A percentile compares a stretch with the other conserved stretches of the same genome.
phyloP scores from a whole-genome alignment of 768 basidiomycete species.

The Mycena chlorophos region DNA sequence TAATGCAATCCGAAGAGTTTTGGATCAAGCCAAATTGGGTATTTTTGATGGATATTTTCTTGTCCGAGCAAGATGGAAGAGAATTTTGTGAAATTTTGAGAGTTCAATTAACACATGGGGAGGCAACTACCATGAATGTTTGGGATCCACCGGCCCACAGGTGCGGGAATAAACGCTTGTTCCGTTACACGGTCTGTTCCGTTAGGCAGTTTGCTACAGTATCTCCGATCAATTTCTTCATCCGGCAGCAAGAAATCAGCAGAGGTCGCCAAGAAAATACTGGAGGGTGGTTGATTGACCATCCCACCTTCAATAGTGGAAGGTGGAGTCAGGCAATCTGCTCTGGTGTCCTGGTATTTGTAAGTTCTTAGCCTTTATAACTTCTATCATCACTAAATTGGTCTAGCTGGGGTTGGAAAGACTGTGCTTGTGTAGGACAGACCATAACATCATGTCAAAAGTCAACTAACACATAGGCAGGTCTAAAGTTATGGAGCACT shows the following conservation, averaged over 20 bases:
- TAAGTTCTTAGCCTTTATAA: slow-evolving; percentile 1
- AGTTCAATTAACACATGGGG: too few species aligned
- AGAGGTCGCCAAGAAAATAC: slow-evolving; percentile 1
- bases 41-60: too few species aligned
- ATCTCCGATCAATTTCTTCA: slow-evolving; percentile 15
- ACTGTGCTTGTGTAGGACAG: slow-evolving; percentile 13
- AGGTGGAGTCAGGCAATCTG: not conserved
- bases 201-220: too few species aligned
- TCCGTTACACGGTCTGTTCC: too few species aligned
- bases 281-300: slow-evolving; percentile 10
- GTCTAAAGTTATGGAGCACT: not conserved
- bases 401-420: slow-evolving; percentile 17
- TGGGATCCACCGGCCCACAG: too few species aligned
- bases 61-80: too few species aligned
- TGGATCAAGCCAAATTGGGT: too few species aligned
- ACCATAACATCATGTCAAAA: not conserved
- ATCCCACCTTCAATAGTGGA: slow-evolving; percentile 4
- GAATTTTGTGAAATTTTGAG: too few species aligned
- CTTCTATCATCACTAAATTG: not conserved
- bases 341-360: slow-evolving; percentile 18
- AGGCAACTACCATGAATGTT: too few species aligned
- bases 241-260: slow-evolving; percentile 1
- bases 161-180: too few species aligned
- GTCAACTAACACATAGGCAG: not conserved
- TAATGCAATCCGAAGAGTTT: too few species aligned